Evolutionary conservation across 805 yeast genomes (phyloP).

Genomic region (Schwanniomyces yamadae): DNA sequence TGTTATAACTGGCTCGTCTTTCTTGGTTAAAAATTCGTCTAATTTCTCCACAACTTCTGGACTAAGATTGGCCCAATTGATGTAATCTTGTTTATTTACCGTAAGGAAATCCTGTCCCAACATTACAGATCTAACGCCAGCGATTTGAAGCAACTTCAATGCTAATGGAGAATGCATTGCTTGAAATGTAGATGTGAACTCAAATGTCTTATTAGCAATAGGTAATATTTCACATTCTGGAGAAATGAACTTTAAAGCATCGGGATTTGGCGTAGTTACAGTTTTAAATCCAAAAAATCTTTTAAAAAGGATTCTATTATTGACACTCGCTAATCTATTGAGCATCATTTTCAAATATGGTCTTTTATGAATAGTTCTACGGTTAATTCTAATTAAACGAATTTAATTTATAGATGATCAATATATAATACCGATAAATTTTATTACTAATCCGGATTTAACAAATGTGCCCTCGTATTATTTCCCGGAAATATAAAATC

Average conservation of each 20-base stretch:
- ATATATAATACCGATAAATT: too few species aligned
- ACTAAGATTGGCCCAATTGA: constrained; percentile 56
- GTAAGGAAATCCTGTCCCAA: constrained; percentile 75
- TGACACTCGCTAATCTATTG: not conserved
- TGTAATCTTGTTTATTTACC: constrained; percentile 60
- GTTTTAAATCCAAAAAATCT: constrained; percentile 43
- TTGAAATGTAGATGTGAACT: constrained; percentile 52
- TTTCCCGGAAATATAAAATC: too few species aligned
- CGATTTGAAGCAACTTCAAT: constrained; percentile 52
- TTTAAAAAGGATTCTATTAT: not conserved
- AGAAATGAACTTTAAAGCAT: constrained; percentile 67
- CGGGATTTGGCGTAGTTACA: constrained; percentile 68
- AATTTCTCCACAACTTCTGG: constrained; percentile 67
- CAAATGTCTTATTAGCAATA: constrained; percentile 46
- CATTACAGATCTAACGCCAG: constrained; percentile 70
- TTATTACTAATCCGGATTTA: too few species aligned
- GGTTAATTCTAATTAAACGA: not conserved
- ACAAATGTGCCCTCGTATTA: too few species aligned
- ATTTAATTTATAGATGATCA: not conserved
- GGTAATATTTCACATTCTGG: constrained; percentile 49
- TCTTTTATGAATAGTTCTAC: not conserved
- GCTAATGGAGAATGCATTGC: constrained; percentile 67
- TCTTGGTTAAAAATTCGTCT: constrained; percentile 43
- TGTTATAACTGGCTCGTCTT: constrained; percentile 40
- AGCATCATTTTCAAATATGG: not conserved